Conservation (phyloP, 2,329 filamentous ascomycete species). For the Penicillium sp. region DNA sequence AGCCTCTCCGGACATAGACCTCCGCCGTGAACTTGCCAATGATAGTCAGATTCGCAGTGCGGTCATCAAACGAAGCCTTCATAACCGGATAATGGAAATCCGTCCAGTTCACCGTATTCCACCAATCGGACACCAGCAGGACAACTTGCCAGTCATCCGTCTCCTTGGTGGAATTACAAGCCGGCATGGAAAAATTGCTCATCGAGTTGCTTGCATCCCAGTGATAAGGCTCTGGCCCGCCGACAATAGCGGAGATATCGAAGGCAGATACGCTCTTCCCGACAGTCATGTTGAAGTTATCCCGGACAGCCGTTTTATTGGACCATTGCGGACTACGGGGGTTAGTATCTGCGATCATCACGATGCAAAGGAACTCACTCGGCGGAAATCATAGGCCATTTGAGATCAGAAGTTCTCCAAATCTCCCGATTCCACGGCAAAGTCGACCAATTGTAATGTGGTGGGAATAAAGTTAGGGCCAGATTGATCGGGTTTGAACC, state of each 20-base stretch:
- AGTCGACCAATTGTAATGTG: neutral
- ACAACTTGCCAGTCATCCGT: neutral
- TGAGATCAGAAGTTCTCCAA: too few relatives aligned
- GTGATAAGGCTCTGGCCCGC: too few relatives aligned
- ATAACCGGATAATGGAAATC: neutral
- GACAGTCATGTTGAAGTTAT: constrained; percentile 2
- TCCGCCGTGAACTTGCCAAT: neutral
- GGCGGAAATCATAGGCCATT: too few relatives aligned
- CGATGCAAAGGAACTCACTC: too few relatives aligned
- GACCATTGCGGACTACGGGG: neutral
- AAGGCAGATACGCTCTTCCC: neutral
- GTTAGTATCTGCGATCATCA: neutral
- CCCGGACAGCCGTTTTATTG: neutral
- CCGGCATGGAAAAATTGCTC: too few relatives aligned
- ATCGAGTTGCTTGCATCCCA: too few relatives aligned
- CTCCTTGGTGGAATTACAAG: neutral
- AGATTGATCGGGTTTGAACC: constrained; percentile 2
- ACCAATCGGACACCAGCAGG: neutral
- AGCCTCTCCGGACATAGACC: neutral
- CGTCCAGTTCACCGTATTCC: neutral
- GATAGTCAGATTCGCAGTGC: constrained; percentile 3
- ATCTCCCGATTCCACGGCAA: too few relatives aligned
- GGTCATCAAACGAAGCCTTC: constrained; percentile 2
- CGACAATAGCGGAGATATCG: neutral
- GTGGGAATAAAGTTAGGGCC: neutral